Evolutionary conservation across 257 asterid genomes (phyloP), one percentile per base, ranked within the genome.

Genomic region (Lycium ferocissimum): DNA sequence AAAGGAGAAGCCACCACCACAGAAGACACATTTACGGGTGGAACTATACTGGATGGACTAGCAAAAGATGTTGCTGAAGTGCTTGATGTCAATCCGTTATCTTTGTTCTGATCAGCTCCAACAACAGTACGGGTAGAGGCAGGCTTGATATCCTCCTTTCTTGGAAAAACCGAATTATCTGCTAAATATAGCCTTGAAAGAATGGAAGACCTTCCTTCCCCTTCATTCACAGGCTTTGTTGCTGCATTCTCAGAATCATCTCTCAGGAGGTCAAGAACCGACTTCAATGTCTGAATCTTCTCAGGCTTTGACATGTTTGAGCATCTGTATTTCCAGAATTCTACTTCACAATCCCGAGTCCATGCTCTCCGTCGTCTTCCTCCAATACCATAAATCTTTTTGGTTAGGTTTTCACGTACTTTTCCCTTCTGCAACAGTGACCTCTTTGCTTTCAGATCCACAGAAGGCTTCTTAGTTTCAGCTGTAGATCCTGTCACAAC

Each of bases 271-370:
- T 92, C 92, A 81, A 97, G 98, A 91, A 97, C 99, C 7, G 96
- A 94, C 84, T 92, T 91, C 86, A 97, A 86, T n/a, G 98, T 89
- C 91, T 95, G 92, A 91, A 95, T 84, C 86, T 95, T 97, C 88
- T 97, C 98, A 80, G 98, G 95, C 85, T 88, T 94, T 70, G 94
- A 80, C 83, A 88, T 62, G 78, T 97, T 88, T 79, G 85, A 80
- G 90, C 99, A 97, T 53, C 99, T 97, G 86, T 95, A 93, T 89
- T 92, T 97, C 99, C 99, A 97, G 84, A 96, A 97, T 88, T 97
- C 99, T 84, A 97, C 93, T 89, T 94, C 99, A 89, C 98, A 94
- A 89, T 97, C 98, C 65, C 99, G 92, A 89, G 94, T 92, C 99
- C 99, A 97, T 86, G 94, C 97, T 83, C 95, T 92, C 87, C 85